Evolutionary conservation across 2,329 filamentous ascomycete genomes (phyloP).

Genomic region (Nothophaeocryptopus gaeumannii): DNA sequence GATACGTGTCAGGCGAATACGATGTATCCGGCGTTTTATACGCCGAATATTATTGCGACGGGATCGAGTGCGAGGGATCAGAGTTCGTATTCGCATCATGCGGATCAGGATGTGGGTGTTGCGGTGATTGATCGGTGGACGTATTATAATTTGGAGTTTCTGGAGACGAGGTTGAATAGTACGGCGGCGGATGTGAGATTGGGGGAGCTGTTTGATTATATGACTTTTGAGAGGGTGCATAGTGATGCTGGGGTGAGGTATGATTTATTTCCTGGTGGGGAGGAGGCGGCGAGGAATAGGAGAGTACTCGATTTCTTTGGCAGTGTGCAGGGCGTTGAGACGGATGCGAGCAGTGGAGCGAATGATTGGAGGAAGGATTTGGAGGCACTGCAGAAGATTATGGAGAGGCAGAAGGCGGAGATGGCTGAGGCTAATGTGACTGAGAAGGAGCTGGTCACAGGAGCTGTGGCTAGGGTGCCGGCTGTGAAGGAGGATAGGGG

Average conservation of each 20-base stretch:
- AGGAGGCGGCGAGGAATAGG: slow-evolving; percentile 70
- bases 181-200: slow-evolving; percentile 84
- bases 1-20: slow-evolving; percentile 99
- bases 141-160: slow-evolving; percentile 96
- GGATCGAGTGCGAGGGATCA: slow-evolving; percentile 95
- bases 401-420: slow-evolving; percentile 50
- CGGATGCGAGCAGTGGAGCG: slow-evolving; percentile 50
- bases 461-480: slow-evolving; percentile 10
- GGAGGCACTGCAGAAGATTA: slow-evolving; percentile 63
- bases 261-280: slow-evolving; percentile 88
- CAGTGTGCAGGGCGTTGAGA: slow-evolving; percentile 94
- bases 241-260: slow-evolving; percentile 88
- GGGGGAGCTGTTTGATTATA: slow-evolving; percentile 93
- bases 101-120: slow-evolving; percentile 95
- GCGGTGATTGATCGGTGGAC: slow-evolving; percentile 98
- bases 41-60: slow-evolving; percentile 95
- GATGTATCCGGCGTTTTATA: slow-evolving; percentile 98
- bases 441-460: background rate
- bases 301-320: slow-evolving; percentile 96
- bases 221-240: slow-evolving; percentile 92
- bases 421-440: slow-evolving; percentile 11
- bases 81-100: slow-evolving; percentile 95
- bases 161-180: slow-evolving; percentile 85
- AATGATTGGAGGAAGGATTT: slow-evolving; percentile 64
- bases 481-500: slow-evolving; percentile 3